phyloP scores from a whole-genome alignment of 305 asterid genomes.

The Ilex paraguariensis region DNA sequence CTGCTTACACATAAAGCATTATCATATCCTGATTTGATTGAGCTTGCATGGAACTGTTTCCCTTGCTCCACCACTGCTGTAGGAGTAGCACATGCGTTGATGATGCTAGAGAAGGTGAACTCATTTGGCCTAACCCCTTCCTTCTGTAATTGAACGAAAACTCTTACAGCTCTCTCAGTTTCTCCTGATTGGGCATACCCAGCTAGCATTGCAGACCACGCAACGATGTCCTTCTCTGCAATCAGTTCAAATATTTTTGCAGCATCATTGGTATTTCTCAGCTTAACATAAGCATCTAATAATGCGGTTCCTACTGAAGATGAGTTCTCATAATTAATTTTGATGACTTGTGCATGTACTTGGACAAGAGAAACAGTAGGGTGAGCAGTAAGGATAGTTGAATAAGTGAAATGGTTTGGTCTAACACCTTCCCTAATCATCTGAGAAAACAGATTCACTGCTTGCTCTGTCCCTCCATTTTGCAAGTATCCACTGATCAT shows the following conservation, averaged over 20 bases:
- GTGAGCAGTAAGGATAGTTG: constrained; percentile 64
- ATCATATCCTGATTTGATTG: constrained; percentile 53
- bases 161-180: constrained; percentile 52
- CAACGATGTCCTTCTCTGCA: constrained; percentile 74
- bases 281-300: constrained; percentile 66
- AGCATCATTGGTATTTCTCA: constrained; percentile 47
- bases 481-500: constrained; percentile 72
- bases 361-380: constrained; percentile 48
- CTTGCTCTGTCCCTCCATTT: constrained; percentile 47
- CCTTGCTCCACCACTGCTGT: constrained; percentile 75
- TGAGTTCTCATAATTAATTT: constrained; percentile 58
- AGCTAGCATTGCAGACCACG: constrained; percentile 95
- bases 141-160: constrained; percentile 43
- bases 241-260: constrained; percentile 54
- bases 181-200: constrained; percentile 74
- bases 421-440: constrained; percentile 62
- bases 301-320: constrained; percentile 82
- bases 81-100: constrained; percentile 70
- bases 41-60: constrained; percentile 73
- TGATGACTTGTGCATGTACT: constrained; percentile 69
- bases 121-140: constrained; percentile 74
- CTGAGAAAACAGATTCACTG: constrained; percentile 48
- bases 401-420: constrained; percentile 81
- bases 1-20: constrained; percentile 72
- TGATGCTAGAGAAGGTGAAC: constrained; percentile 77